Base-by-base conservation (phyloP, 108 stramenopile species). In the Chaetoceros muelleri region DNA sequence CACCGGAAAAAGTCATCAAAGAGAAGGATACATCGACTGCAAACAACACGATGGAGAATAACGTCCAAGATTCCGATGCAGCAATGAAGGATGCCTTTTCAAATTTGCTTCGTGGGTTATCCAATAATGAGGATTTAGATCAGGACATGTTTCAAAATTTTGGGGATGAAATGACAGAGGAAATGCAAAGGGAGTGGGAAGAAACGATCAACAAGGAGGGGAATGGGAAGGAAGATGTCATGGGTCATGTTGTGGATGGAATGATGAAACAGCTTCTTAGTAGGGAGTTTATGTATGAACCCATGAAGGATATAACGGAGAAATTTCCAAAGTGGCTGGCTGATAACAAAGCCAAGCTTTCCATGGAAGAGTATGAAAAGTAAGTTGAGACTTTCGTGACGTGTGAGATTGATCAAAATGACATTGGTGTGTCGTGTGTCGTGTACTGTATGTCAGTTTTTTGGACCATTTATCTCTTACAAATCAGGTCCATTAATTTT, bases 231-330 rank as follows among this genome's bases (percentile, higher is more conserved):
- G 34, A 40, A 40, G 34, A 40, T 40, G 34, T 13, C 34, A 40
- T 40, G 34, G 5, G 8, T 40, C 13, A 5, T 40, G 34, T 40
- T 10, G 34, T 98, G 25, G 95, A 96, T 59, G 85, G 86, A 30
- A 90, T 94, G 73, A 94, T 96, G 93, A 64, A 87, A 55, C 93
- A 94, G 57, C 58, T 94, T 16, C 61, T 95, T 30, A 73, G 85
- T 51, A 88, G 80, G 60, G 95, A 96, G 25, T 63, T 94, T 57
- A 94, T 98, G 95, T 96, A 95, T 74, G 95, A 95, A 60, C 95
- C 97, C 28, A 90, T 94, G 75, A 89, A 89, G 62, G 60, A 87
- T 58, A 88, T 92, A 55, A 75, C 71, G 29, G 75, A 80, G n/a
- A 75, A 81, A 60, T 99, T 87, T 65, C 96, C 96, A 5, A 69